Percentiles rank a stretch among this genome's conserved stretches.
phyloP scores from a whole-genome alignment of 352 stramenopile species.

The Peronospora belbahrii region DNA sequence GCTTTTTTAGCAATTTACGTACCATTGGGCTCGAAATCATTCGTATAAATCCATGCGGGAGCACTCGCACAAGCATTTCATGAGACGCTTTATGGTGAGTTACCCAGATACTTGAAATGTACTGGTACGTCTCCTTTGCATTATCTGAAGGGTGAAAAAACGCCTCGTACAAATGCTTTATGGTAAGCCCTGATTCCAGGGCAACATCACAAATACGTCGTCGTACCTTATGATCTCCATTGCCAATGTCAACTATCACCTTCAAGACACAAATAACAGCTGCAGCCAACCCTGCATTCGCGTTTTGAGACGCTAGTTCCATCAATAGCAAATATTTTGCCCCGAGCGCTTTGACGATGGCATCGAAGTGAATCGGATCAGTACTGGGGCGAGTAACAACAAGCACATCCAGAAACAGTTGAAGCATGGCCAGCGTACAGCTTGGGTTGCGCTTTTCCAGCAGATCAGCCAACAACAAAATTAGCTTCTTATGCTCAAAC shows the following conservation, averaged over 20 bases:
- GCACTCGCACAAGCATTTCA: conserved; percentile 51
- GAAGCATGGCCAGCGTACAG: conserved; percentile 46
- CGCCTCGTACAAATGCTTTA: conserved; percentile 52
- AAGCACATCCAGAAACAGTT: conserved; percentile 57
- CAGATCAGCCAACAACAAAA: conserved; percentile 44
- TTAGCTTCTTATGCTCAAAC: conserved; percentile 57
- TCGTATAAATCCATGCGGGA: conserved; percentile 68
- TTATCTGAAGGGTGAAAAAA: conserved; percentile 57
- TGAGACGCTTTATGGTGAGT: conserved; percentile 68
- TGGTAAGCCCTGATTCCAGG: conserved; percentile 48
- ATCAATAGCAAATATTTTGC: conserved; percentile 42
- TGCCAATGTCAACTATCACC: conserved; percentile 64
- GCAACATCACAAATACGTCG: conserved; percentile 67
- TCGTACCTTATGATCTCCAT: conserved; percentile 47
- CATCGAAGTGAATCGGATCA: conserved; percentile 70
- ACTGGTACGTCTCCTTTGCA: conserved; percentile 63
- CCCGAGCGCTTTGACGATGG: conserved; percentile 56
- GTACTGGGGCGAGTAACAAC: conserved; percentile 52
- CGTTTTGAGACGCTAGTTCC: conserved; percentile 36
- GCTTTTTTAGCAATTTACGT: conserved; percentile 55
- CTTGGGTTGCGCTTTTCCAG: conserved; percentile 42
- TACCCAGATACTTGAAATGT: conserved; percentile 69
- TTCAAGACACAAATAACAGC: conserved; percentile 57
- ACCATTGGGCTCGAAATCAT: conserved; percentile 58
- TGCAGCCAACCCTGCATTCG: conserved; percentile 50